Evolutionary conservation across 805 yeast genomes (phyloP).

Genomic region (Yamadazyma paraphyllophila): DNA sequence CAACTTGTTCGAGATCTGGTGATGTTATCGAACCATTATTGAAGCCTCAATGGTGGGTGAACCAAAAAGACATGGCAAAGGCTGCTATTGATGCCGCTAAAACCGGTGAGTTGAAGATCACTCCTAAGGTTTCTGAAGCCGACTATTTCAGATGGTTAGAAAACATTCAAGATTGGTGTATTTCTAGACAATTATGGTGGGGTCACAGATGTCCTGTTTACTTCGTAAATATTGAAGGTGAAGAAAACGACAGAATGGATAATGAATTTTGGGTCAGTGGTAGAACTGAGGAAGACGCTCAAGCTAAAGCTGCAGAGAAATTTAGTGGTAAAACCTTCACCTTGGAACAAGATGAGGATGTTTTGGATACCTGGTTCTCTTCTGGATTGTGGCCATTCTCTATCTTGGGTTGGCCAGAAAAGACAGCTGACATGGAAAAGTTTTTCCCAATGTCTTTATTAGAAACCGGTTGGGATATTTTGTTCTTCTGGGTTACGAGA

Average conservation of each 20-base stretch:
- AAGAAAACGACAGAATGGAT: constrained; percentile 58
- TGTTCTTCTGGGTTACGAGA: constrained; percentile 98
- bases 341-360: constrained; percentile 95
- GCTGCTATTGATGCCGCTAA: constrained; percentile 84
- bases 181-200: constrained; percentile 89
- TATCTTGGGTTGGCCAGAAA: constrained; percentile 93
- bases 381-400: constrained; percentile 98
- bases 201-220: constrained; percentile 98
- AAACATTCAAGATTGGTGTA: constrained; percentile 98
- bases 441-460: constrained; percentile 91
- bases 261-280: constrained; percentile 91
- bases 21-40: constrained; percentile 94
- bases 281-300: constrained; percentile 77
- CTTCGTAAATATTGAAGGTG: constrained; percentile 78
- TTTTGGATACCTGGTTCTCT: constrained; percentile 97
- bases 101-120: constrained; percentile 73
- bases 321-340: constrained; percentile 71
- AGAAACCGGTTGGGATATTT: constrained; percentile 99
- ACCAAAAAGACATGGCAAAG: constrained; percentile 83
- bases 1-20: constrained; percentile 93
- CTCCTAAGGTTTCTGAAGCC: constrained; percentile 86
- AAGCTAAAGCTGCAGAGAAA: constrained; percentile 69
- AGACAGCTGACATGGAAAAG: constrained; percentile 65
- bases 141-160: constrained; percentile 96
- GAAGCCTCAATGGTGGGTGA: constrained; percentile 99